These are phyloP conservation scores for Fragilariopsis cylindrus DNA, from an alignment of 108 stramenopile genomes.

Conservation along the genomic window DNA sequence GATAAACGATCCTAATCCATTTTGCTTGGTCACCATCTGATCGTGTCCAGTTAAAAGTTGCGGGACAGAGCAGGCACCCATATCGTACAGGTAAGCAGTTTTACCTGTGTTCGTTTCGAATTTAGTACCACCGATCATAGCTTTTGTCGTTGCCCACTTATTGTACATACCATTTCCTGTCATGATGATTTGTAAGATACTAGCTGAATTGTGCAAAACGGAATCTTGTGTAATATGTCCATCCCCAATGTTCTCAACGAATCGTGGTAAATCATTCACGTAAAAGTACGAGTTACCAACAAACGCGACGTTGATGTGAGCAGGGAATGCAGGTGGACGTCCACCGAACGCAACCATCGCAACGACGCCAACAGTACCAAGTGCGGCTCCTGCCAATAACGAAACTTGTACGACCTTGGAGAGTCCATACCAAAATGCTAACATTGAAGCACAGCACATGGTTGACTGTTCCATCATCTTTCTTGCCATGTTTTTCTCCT, in stretches of 20 bases:
- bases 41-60: constrained; percentile 53
- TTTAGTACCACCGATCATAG: constrained; percentile 27
- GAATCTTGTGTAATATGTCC: constrained; percentile 48
- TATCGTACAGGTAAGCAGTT: constrained; percentile 44
- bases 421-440: constrained; percentile 5
- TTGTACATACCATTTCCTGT: constrained; percentile 63
- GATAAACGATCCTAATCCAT: constrained; percentile 37
- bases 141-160: constrained; percentile 44
- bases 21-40: constrained; percentile 19
- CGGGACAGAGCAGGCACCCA: constrained; percentile 55
- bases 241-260: constrained; percentile 32
- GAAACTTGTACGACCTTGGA: constrained; percentile 2
- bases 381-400: constrained; percentile 2
- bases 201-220: constrained; percentile 38
- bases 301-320: constrained; percentile 42
- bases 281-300: constrained; percentile 55
- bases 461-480: background rate
- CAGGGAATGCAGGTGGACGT: background rate
- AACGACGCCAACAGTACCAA: background rate
- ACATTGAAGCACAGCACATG: background rate
- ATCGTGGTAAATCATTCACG: constrained; percentile 59
- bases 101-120: constrained; percentile 15
- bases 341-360: background rate
- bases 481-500: background rate
- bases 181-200: constrained; percentile 36